Base-by-base conservation (phyloP, 768 basidiomycete genomes). In the Dacryopinax spathularia region DNA sequence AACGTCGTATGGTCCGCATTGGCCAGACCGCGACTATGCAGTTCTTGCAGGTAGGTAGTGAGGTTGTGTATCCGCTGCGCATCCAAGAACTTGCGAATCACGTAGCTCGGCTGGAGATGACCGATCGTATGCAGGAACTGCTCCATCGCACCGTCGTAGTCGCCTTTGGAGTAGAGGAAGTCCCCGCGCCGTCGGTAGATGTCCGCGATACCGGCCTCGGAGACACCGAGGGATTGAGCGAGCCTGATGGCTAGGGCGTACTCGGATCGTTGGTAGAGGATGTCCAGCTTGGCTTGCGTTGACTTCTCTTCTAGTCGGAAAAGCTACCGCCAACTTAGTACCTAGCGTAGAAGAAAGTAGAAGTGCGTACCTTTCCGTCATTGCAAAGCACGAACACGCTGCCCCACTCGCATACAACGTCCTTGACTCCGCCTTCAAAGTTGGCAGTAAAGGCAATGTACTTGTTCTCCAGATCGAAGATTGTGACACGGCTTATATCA, bases 51-150 rank as follows among this genome's bases (percentile, higher is more conserved):
- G 73, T 97, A 99, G 1, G 89, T 89, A 33, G 90, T 93, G 61
- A 99, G 86, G 71, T 94, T 92, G 66, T 93, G 88, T 63, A 97
- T 96, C 1, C 94, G 80, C 71, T 98, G 96, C 0, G 95, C 92
- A 67, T 96, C 96, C 35, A 99, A 84, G 75, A 93, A 98, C 94
- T 97, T 99, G 68, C 96, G 84, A 60, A 98, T 92, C 34, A 98
- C 93, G 74, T 97, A 96, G 71, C 93, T 96, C 0, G 94, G 91
- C 66, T 92, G 89, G 0, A 96, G 77, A 56, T 84, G 78, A 0
- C 95, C 91, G 20, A 98, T 86, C 0, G 96, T 98, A 70, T 89
- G 82, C 31, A 96, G 76, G 71, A 88, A 98, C 71, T 96, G 92
- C 34, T 83, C 81, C 89, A 97, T 95, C 0, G 94, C 87, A 4